phyloP scores from a whole-genome alignment of 441 rosid genomes.

The Gossypium gossypioides region DNA sequence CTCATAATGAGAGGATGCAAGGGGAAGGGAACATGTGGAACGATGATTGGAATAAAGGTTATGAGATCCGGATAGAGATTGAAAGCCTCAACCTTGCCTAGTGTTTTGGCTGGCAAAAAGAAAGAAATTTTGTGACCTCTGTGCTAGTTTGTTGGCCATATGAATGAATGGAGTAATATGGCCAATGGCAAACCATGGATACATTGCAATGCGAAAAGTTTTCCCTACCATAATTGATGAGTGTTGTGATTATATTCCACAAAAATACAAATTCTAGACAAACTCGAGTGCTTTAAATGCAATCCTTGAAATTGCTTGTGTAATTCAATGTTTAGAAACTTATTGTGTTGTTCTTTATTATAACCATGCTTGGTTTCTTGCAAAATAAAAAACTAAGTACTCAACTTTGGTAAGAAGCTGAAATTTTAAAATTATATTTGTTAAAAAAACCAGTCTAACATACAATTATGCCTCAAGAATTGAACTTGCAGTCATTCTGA shows the following conservation, averaged over 20 bases:
- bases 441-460: too few relatives aligned
- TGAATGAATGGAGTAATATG: conserved; percentile 35
- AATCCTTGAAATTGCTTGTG: neutral
- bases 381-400: too few relatives aligned
- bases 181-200: conserved; percentile 47
- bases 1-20: conserved; percentile 23
- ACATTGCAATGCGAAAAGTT: conserved; percentile 31
- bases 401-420: too few relatives aligned
- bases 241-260: neutral
- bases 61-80: conserved; percentile 27
- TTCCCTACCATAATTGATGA: neutral
- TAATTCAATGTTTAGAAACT: neutral
- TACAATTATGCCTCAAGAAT: too few relatives aligned
- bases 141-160: conserved; percentile 39
- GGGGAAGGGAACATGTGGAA: conserved; percentile 31
- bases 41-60: conserved; percentile 31
- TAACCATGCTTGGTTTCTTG: neutral
- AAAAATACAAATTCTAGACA: neutral
- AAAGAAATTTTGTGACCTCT: conserved; percentile 39
- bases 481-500: too few relatives aligned
- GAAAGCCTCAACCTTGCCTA: conserved; percentile 19
- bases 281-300: neutral
- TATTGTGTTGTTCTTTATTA: neutral
- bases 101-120: conserved; percentile 24
- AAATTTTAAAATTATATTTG: too few relatives aligned